phyloP scores from a whole-genome alignment of 1,139 yeast species.

The Debaryomycetaceae sp. region DNA sequence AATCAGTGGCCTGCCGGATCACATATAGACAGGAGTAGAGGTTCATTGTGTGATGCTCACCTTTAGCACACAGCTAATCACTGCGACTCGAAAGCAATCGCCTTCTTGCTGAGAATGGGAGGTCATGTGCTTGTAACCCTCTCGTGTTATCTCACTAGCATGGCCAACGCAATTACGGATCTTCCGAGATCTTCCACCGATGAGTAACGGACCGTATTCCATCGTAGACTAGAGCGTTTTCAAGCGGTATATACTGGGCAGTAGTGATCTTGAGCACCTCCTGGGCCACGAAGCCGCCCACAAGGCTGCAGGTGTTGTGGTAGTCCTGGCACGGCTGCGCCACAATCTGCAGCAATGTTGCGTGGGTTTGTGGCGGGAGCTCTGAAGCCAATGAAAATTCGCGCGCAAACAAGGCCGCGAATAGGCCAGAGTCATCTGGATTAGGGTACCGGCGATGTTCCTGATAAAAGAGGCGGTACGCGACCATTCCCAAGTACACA shows the following conservation, averaged over 20 bases:
- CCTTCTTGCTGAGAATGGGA: too few species aligned
- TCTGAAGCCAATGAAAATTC: too few species aligned
- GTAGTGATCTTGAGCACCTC: slow-evolving; percentile 51
- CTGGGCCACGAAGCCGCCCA: slow-evolving; percentile 76
- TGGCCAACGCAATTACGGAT: slow-evolving; percentile 1
- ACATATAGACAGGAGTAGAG: too few species aligned
- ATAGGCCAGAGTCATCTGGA: slow-evolving; percentile 11
- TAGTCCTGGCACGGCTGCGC: slow-evolving; percentile 20
- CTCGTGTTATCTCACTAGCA: too few species aligned
- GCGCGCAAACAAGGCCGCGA: slow-evolving; percentile 10
- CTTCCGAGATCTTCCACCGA: slow-evolving; percentile 32
- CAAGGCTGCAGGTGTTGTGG: slow-evolving; percentile 24
- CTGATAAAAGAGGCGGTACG: slow-evolving; percentile 16
- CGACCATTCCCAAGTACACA: slow-evolving; percentile 26
- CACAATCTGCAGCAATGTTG: slow-evolving; percentile 18
- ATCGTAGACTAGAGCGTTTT: slow-evolving; percentile 57
- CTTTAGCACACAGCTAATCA: too few species aligned
- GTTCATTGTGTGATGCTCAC: too few species aligned
- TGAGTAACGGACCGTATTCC: slow-evolving; percentile 47
- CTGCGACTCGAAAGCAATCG: too few species aligned
- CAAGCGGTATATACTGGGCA: slow-evolving; percentile 63
- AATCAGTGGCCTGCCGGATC: too few species aligned
- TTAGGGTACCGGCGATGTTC: slow-evolving; percentile 10
- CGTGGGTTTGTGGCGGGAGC: too few species aligned
- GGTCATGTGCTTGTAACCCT: too few species aligned